Evolutionary conservation across 495 filamentous ascomycete species (phyloP).

Genomic region (Bacidia rubella): DNA sequence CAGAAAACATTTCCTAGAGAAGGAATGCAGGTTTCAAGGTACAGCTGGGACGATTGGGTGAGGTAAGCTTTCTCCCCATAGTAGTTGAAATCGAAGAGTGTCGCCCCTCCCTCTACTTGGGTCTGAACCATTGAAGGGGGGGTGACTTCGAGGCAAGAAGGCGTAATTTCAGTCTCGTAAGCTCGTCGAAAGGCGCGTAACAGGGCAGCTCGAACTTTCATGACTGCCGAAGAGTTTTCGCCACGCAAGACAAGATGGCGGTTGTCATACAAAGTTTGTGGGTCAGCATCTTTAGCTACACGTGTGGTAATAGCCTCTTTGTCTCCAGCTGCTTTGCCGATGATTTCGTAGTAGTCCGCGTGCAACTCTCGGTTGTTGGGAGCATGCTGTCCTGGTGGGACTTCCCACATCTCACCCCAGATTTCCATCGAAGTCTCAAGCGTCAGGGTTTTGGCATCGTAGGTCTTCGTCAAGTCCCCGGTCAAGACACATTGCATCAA

Average conservation of each 20-base stretch:
- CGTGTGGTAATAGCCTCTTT: conserved; percentile 90
- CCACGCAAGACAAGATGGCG: conserved; percentile 85
- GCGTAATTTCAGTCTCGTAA: conserved; percentile 65
- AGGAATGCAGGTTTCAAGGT: conserved; percentile 89
- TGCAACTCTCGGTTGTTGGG: conserved; percentile 84
- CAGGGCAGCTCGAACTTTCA: conserved; percentile 81
- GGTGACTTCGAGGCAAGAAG: conserved; percentile 54
- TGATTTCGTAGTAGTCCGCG: conserved; percentile 83
- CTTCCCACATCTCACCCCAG: conserved; percentile 75
- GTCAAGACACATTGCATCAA: conserved; percentile 79
- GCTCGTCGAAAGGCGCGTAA: conserved; percentile 70
- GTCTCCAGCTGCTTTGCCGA: conserved; percentile 73
- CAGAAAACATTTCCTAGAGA: conserved; percentile 91
- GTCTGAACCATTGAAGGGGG: conserved; percentile 98
- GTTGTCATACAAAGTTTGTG: conserved; percentile 71
- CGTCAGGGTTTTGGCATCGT: conserved; percentile 80
- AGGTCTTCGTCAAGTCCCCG: conserved; percentile 75
- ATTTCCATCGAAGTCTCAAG: conserved; percentile 80
- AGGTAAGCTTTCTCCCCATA: conserved; percentile 89
- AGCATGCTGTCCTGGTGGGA: conserved; percentile 66
- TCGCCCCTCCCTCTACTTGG: conserved; percentile 90
- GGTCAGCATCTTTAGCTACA: conserved; percentile 67
- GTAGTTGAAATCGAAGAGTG: conserved; percentile 88
- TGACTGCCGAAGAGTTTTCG: conserved; percentile 71
- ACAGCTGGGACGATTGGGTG: conserved; percentile 94